A percentile compares a stretch with the other conserved stretches of the same genome.
Conservation (phyloP, 345 rosid species). For the Turnera subulata region DNA sequence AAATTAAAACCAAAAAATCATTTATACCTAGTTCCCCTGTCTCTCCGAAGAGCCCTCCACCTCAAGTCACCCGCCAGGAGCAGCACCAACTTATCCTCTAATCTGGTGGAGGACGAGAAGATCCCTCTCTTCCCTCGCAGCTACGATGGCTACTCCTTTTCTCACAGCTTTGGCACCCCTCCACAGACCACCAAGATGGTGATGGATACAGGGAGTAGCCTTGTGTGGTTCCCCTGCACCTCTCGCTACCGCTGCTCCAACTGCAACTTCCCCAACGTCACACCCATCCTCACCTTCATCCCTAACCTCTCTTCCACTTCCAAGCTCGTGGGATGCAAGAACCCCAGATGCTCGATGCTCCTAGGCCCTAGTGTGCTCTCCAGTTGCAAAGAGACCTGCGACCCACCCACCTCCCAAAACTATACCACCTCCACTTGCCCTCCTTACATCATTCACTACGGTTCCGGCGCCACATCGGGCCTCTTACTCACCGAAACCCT, state of each 20-base stretch:
- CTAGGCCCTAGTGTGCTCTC: conserved; percentile 43
- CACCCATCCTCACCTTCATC: conserved; percentile 42
- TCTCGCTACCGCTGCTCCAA: conserved; percentile 49
- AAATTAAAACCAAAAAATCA: too few relatives aligned
- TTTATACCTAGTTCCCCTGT: conserved; percentile 46
- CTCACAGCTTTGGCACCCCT: conserved; percentile 84
- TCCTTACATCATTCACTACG: conserved; percentile 66
- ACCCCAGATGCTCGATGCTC: conserved; percentile 55
- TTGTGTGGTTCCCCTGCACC: conserved; percentile 90
- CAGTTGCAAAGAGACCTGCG: conserved; percentile 34
- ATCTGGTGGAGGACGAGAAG: too few relatives aligned
- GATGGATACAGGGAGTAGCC: conserved; percentile 84
- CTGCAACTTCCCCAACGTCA: conserved; percentile 46
- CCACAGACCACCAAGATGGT: conserved; percentile 51
- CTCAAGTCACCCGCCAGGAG: conserved; percentile 35
- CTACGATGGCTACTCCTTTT: conserved; percentile 8
- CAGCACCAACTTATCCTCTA: too few relatives aligned
- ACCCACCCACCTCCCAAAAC: conserved; percentile 25
- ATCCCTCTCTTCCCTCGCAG: too few relatives aligned
- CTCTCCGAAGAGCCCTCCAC: conserved; percentile 58
- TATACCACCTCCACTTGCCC: conserved; percentile 62
- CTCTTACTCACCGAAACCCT: conserved; percentile 50
- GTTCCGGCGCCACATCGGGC: conserved; percentile 69
- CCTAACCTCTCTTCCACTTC: conserved; percentile 65
- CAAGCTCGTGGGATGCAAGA: conserved; percentile 51